Percentiles rank a stretch among this genome's conserved stretches.
Evolutionary conservation across 208 protist genomes (phyloP).

Genomic region (Hexamita inflata): DNA sequence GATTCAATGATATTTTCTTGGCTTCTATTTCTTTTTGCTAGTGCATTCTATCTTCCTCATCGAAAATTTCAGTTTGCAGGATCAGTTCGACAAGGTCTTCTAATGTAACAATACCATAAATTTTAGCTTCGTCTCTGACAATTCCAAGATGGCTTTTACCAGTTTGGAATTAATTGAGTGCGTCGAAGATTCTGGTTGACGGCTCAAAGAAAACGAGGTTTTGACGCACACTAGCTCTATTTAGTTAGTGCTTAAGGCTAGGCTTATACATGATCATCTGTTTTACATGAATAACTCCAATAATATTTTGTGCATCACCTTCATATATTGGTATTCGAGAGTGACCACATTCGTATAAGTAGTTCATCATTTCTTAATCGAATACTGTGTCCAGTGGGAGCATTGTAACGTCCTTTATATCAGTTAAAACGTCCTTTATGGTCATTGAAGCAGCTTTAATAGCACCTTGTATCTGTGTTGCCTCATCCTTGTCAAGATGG

Average conservation of each 20-base stretch:
- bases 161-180: neutral
- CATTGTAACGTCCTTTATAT: constrained; percentile 44
- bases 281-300: constrained; percentile 45
- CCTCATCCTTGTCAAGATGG: constrained; percentile 33
- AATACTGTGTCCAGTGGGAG: constrained; percentile 32
- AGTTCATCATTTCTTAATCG: constrained; percentile 28
- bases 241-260: neutral
- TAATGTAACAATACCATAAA: too few relatives aligned
- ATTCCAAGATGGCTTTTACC: neutral
- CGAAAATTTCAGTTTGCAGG: too few relatives aligned
- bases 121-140: too few relatives aligned
- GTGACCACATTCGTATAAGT: constrained; percentile 40
- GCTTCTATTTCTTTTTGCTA: too few relatives aligned
- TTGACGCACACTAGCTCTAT: neutral
- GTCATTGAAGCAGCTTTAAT: constrained; percentile 42
- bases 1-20: too few relatives aligned
- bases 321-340: constrained; percentile 47
- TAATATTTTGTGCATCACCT: constrained; percentile 34
- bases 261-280: constrained; percentile 27
- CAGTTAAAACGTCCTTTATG: constrained; percentile 40
- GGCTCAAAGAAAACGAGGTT: neutral
- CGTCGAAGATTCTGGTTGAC: neutral
- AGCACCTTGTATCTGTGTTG: constrained; percentile 42
- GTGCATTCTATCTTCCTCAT: too few relatives aligned
- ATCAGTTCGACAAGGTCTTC: too few relatives aligned